Base-by-base conservation (phyloP, 2,329 filamentous ascomycete genomes). In the Didymella segeticola region DNA sequence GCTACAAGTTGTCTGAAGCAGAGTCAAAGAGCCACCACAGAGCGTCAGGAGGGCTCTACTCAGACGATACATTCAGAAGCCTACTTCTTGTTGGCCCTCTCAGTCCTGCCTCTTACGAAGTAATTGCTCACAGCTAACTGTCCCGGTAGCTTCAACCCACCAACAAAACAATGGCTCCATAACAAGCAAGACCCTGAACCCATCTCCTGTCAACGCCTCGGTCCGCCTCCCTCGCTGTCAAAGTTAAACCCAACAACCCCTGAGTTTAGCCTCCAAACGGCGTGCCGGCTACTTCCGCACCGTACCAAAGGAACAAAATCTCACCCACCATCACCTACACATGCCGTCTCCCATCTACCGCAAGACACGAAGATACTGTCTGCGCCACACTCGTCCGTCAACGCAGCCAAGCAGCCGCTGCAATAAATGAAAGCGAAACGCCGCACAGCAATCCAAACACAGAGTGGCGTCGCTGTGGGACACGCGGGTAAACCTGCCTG, bases 171-270 rank as follows among this genome's bases (percentile, higher is more conserved):
- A 42, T 37, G 19, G 43, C 5, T 15, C 29, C 15, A 9, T 19
- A 20, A 8, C 33, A 43, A 31, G 31, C 30, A 43, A 33, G 38
- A 53, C 33, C 50, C 43, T 43, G 33, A 34, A 5, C 6, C 17
- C 23, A 8, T 46, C 31, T 15, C 17, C 38, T 49, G 45, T 49
- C 51, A 49, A 4, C 51, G 45, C 51, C 34, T 30, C 51, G 39
- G 45, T 49, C 49, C 49, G 42, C 29, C 29, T 47, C 37, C 26
- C 37, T 34, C 41, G 39, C 41, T 30, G 51, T 30, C 22, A 27
- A 23, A 19, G 12, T 15, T n/a, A n/a, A n/a, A n/a, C n/a, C n/a
- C n/a, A n/a, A 19, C 14, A 34, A 23, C 29, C 50, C 51, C 46
- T 48, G 46, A 36, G 14, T 29, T 43, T 34, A 31, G 29, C 30